These are phyloP conservation scores for Cylindrotheca fusiformis DNA, from an alignment of 108 stramenopile species.

Conservation along the genomic window DNA sequence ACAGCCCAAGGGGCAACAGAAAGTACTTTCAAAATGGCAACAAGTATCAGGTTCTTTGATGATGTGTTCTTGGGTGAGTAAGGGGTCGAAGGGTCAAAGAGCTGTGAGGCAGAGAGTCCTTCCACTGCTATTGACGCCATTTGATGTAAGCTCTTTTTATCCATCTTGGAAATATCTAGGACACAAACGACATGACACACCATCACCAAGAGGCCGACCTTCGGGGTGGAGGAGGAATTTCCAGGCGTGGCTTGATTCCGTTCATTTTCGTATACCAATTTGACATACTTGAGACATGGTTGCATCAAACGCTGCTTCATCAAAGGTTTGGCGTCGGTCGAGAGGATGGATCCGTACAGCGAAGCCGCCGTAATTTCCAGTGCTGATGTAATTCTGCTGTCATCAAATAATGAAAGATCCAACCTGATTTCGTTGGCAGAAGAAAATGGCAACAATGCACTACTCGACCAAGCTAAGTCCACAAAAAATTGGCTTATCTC, in stretches of 20 bases:
- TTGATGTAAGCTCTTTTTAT: slow-evolving; percentile 7
- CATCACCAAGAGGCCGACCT: slow-evolving; percentile 18
- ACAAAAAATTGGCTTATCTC: slow-evolving; percentile 55
- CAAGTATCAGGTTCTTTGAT: slow-evolving; percentile 30
- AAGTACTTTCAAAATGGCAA: slow-evolving; percentile 32
- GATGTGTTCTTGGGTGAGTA: neutral
- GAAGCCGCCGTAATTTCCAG: slow-evolving; percentile 15
- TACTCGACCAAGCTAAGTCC: slow-evolving; percentile 51
- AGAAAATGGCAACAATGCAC: slow-evolving; percentile 18
- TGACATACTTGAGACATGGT: slow-evolving; percentile 23
- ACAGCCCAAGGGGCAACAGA: slow-evolving; percentile 11
- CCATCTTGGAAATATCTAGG: slow-evolving; percentile 23
- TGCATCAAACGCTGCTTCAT: slow-evolving; percentile 42
- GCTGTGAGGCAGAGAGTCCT: slow-evolving; percentile 16
- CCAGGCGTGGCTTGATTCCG: neutral
- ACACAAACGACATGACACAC: slow-evolving; percentile 35
- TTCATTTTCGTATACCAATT: slow-evolving; percentile 7
- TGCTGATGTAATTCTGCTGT: slow-evolving; percentile 1
- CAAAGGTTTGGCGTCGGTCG: slow-evolving; percentile 24
- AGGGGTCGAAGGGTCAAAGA: slow-evolving; percentile 15
- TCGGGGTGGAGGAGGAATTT: neutral
- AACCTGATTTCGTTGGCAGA: neutral
- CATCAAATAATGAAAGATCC: slow-evolving; percentile 10
- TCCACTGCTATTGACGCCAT: slow-evolving; percentile 8
- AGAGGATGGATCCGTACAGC: slow-evolving; percentile 40